phyloP scores from a whole-genome alignment of 768 basidiomycete genomes.

The Chalciporus pseudorubinellus region DNA sequence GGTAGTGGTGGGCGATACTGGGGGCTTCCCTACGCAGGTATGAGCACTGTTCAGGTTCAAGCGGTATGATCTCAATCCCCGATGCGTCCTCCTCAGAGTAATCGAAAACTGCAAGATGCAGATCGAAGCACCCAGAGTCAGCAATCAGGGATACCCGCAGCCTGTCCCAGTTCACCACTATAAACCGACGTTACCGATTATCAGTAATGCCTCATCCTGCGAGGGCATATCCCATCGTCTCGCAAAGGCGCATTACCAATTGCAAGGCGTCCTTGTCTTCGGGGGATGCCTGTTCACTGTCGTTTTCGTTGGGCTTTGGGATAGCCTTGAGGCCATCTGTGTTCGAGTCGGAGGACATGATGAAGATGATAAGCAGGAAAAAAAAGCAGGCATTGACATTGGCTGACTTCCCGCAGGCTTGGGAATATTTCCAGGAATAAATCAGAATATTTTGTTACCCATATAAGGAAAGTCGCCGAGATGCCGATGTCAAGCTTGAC shows the following conservation, averaged over 20 bases:
- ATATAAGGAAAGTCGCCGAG: no score
- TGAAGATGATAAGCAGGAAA: background rate
- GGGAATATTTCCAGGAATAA: no score
- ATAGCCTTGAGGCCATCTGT: conserved; percentile 8
- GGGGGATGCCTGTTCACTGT: conserved; percentile 26
- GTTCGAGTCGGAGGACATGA: conserved; percentile 24
- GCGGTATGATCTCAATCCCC: conserved; percentile 96
- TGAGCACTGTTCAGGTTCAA: conserved; percentile 97
- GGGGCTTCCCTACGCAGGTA: conserved; percentile 97
- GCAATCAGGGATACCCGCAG: conserved; percentile 84
- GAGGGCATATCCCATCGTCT: conserved; percentile 28
- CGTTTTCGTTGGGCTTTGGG: conserved; percentile 16
- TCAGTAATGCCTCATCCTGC: conserved; percentile 35
- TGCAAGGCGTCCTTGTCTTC: conserved; percentile 51
- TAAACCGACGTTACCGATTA: conserved; percentile 72
- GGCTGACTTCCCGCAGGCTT: no score
- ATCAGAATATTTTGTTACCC: no score
- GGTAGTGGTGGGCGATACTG: conserved; percentile 55
- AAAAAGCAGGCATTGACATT: background rate
- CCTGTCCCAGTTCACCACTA: conserved; percentile 69
- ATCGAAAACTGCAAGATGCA: conserved; percentile 10
- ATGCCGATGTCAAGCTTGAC: no score
- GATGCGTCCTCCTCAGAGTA: conserved; percentile 32
- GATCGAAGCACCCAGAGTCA: conserved; percentile 18
- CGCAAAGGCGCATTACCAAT: conserved; percentile 46